Conservation (phyloP, 805 yeast species). For the Torulaspora delbrueckii region DNA sequence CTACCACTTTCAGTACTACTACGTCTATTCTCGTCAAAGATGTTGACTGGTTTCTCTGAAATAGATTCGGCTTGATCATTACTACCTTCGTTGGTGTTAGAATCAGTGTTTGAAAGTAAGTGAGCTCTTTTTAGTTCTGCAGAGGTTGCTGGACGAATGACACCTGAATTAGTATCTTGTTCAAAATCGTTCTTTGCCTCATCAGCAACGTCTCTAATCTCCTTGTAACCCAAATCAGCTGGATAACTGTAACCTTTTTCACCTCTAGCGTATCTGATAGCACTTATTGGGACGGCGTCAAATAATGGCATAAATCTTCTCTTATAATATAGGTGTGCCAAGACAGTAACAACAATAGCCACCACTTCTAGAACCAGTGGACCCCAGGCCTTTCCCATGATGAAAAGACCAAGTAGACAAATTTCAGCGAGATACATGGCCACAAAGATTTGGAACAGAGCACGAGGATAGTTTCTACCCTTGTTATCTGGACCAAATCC, state of each 20-base stretch:
- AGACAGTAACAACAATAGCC: conserved; percentile 53
- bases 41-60: conserved; percentile 7
- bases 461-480: conserved; percentile 70
- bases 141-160: conserved; percentile 30
- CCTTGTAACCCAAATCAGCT: conserved; percentile 59
- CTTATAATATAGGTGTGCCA: conserved; percentile 54
- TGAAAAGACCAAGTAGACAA: conserved; percentile 65
- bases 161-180: conserved; percentile 24
- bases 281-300: conserved; percentile 68
- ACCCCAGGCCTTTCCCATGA: conserved; percentile 76
- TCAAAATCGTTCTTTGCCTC: conserved; percentile 23
- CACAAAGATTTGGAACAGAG: conserved; percentile 66
- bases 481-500: conserved; percentile 58
- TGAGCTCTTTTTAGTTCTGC: conserved; percentile 30
- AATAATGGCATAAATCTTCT: conserved; percentile 56
- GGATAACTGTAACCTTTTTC: conserved; percentile 49
- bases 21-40: conserved; percentile 7
- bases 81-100: background rate
- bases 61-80: background rate
- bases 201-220: conserved; percentile 50
- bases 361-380: conserved; percentile 65
- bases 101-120: conserved; percentile 19
- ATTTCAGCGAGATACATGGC: conserved; percentile 68
- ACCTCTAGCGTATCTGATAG: conserved; percentile 37
- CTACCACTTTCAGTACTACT: conserved; percentile 4